Evolutionary conservation across 441 rosid genomes (phyloP), one percentile per base, ranked within the genome.

Genomic region (Populus trichocarpa): DNA sequence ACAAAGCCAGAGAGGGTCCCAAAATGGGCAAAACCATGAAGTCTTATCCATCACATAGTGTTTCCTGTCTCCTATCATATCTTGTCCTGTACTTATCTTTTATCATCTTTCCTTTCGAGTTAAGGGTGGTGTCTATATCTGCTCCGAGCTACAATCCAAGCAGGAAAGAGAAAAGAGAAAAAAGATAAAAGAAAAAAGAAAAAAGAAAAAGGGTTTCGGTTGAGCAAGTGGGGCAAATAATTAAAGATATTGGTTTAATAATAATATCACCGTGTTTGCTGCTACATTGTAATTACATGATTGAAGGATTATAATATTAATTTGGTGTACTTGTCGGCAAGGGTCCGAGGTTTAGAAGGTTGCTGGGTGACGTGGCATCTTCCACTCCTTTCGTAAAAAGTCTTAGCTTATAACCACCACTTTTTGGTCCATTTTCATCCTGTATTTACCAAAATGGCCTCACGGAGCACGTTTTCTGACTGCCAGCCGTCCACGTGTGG

Each of bases 331-430:
- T 69, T 79, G 90, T 89, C 86, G 92, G 90, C 76, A 86, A 35
- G 86, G 82, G 80, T 83, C 85, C 89, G 89, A 87, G 89, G 90
- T 82, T 84, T 72, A 18, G 63, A 78, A 76, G 74, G 40, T 3
- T 0, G 6, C 8, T 11, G 18, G 75, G 72, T 63, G 85, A 85
- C 92, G 92, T 87, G 92, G 92, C 73, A 77, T 25, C 80, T 76
- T 81, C 78, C 33, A 9, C 81, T 82, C 88, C 90, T 72, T 78
- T 82, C 80, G 78, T 69, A 30, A 53, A 2, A 64, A 69, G 16
- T 57, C 79, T 36, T 42, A 46, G 11, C 75, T 33, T 6, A 1
- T 32, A 2, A 26, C 42, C 71, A 20, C 18, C 65, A 30, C 63
- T 4, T 72, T 77, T 77, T n/a, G 64, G 50, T 18, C 77, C 4